phyloP scores from a whole-genome alignment of 495 filamentous ascomycete species.

The Penicillium turbatum region DNA sequence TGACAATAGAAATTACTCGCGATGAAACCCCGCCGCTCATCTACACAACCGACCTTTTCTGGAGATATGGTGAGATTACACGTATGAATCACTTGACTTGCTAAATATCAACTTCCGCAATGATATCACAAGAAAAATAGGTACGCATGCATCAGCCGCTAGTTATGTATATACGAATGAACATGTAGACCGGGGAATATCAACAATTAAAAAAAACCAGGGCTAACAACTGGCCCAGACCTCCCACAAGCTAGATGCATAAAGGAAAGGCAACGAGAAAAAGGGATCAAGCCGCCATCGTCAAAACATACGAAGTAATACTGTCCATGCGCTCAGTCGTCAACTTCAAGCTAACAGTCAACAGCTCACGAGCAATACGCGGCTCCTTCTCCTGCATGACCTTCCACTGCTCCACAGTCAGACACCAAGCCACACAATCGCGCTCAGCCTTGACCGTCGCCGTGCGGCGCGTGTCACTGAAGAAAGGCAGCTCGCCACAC shows the following conservation, averaged over 20 bases:
- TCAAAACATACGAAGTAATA: slow-evolving; percentile 65
- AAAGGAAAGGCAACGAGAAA: background rate
- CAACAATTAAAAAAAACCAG: background rate
- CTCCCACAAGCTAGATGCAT: slow-evolving; percentile 8
- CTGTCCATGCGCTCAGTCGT: slow-evolving; percentile 87
- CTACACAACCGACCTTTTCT: too few relatives aligned
- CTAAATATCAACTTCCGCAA: background rate
- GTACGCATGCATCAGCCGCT: background rate
- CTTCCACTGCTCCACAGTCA: slow-evolving; percentile 66
- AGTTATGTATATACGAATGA: background rate
- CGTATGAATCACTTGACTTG: background rate
- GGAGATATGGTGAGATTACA: too few relatives aligned
- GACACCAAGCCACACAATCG: slow-evolving; percentile 75
- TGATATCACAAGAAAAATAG: background rate
- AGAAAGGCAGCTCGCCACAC: slow-evolving; percentile 94
- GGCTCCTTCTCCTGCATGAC: slow-evolving; percentile 62
- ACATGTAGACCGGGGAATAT: background rate
- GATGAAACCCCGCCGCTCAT: too few relatives aligned
- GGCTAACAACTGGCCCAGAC: background rate
- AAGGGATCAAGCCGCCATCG: slow-evolving; percentile 9
- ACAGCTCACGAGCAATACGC: slow-evolving; percentile 75
- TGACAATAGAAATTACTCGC: too few relatives aligned
- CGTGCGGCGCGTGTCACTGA: slow-evolving; percentile 80
- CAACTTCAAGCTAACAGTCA: slow-evolving; percentile 80
- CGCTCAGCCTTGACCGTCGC: slow-evolving; percentile 80